phyloP scores from a whole-genome alignment of 2,329 filamentous ascomycete genomes.

The Alternaria ethzedia region DNA sequence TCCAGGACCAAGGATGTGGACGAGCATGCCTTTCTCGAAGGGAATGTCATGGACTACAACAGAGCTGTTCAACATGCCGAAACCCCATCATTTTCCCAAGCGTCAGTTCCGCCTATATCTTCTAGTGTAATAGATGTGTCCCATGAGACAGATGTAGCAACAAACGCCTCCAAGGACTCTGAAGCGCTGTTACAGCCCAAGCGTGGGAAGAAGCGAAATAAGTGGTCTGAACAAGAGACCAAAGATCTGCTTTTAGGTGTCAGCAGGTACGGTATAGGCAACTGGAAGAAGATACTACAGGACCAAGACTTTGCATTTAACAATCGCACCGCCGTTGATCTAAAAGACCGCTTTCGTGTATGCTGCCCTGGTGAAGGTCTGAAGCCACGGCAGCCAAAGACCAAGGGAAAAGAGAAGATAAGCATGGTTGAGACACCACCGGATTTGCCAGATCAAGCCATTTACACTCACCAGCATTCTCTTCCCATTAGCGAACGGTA shows the following conservation, averaged over 20 bases:
- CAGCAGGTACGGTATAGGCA: conserved; percentile 66
- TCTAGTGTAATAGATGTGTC: background rate
- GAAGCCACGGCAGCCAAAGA: conserved; percentile 44
- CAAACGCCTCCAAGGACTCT: conserved; percentile 3
- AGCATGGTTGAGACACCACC: background rate
- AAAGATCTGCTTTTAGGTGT: conserved; percentile 64
- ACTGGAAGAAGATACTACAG: conserved; percentile 68
- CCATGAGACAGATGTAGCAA: background rate
- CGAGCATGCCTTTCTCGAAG: conserved; percentile 6
- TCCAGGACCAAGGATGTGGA: conserved; percentile 17
- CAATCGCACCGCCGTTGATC: conserved; percentile 64
- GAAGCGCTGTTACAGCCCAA: conserved; percentile 30
- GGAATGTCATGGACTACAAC: background rate
- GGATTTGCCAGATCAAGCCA: background rate
- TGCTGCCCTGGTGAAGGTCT: conserved; percentile 55
- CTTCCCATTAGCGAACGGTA: background rate
- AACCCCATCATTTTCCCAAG: background rate
- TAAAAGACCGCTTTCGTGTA: conserved; percentile 67
- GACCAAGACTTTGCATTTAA: conserved; percentile 64
- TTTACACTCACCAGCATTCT: background rate
- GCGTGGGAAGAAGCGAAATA: conserved; percentile 61
- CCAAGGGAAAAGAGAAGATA: conserved; percentile 37
- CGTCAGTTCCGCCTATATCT: background rate
- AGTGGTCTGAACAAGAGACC: conserved; percentile 69
- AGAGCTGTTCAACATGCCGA: conserved; percentile 1